phyloP scores from a whole-genome alignment of 345 rosid genomes.

The Bruguiera gymnorhiza region DNA sequence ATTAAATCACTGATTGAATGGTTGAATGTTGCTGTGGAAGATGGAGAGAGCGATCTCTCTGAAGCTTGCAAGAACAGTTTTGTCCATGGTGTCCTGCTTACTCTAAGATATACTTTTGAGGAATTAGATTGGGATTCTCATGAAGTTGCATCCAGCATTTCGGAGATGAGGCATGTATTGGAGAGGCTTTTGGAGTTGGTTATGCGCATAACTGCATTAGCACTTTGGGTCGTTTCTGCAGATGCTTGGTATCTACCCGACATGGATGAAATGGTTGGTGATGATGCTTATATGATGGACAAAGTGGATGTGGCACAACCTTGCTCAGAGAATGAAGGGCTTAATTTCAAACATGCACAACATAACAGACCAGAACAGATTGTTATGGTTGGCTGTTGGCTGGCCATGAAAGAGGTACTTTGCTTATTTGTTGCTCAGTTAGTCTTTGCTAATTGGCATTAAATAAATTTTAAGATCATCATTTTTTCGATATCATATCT shows the following conservation, averaged over 20 bases:
- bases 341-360: conserved; percentile 32
- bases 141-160: conserved; percentile 48
- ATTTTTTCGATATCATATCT: not conserved
- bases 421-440: conserved; percentile 14
- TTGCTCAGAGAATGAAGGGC: conserved; percentile 39
- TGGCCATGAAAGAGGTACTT: conserved; percentile 96
- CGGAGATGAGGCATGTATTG: conserved; percentile 67
- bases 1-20: conserved; percentile 69
- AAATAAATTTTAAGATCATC: too few species aligned
- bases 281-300: conserved; percentile 50
- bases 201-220: conserved; percentile 75
- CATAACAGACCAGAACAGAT: conserved; percentile 63
- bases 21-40: conserved; percentile 64
- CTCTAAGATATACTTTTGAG: conserved; percentile 90
- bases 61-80: conserved; percentile 88
- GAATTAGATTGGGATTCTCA: conserved; percentile 87
- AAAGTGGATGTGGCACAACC: conserved; percentile 33
- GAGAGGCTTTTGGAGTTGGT: conserved; percentile 73
- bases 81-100: conserved; percentile 86
- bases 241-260: conserved; percentile 89
- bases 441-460: conserved; percentile 13
- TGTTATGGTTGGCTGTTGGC: conserved; percentile 98
- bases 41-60: conserved; percentile 76
- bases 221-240: conserved; percentile 96
- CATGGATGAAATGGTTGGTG: conserved; percentile 75